phyloP scores from a whole-genome alignment of 78 protist species.

The Dictyostelium firmibasis region DNA sequence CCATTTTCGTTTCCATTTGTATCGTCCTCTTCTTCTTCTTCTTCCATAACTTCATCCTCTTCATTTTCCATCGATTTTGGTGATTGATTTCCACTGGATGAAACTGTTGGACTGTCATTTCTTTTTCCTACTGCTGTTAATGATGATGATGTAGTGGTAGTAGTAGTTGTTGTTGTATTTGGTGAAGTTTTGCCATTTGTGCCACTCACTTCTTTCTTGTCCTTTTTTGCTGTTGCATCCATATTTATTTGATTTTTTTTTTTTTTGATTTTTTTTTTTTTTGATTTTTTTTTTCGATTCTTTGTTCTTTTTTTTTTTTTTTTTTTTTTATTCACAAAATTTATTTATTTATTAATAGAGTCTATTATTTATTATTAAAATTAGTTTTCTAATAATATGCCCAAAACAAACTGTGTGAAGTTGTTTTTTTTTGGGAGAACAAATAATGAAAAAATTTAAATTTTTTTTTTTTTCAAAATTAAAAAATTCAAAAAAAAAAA shows the following conservation, averaged over 20 bases:
- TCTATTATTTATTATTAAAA: too few species aligned
- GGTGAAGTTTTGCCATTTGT: neutral
- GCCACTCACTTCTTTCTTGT: neutral
- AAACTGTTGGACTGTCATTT: neutral
- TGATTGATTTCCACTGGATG: neutral
- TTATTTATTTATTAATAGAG: too few species aligned
- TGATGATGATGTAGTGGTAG: neutral
- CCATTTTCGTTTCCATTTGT: neutral
- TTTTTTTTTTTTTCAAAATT: too few species aligned
- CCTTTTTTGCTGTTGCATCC: neutral
- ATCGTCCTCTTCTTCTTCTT: neutral
- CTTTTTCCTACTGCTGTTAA: neutral
- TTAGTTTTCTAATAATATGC: too few species aligned
- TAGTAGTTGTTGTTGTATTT: neutral
- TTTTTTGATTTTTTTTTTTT: neutral
- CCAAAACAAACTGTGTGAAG: neutral
- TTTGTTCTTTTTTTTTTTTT: neutral
- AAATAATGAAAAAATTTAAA: neutral
- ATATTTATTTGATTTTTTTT: neutral
- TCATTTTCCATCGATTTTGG: slow-evolving; percentile 33
- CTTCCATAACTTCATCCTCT: slow-evolving; percentile 36
- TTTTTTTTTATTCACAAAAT: neutral
- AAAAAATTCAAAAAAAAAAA: too few species aligned
- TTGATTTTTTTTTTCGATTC: neutral
- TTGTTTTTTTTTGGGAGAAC: neutral